Evolutionary conservation across 2,329 filamentous ascomycete genomes (phyloP).

Genomic region (Huntiella abstrusa): DNA sequence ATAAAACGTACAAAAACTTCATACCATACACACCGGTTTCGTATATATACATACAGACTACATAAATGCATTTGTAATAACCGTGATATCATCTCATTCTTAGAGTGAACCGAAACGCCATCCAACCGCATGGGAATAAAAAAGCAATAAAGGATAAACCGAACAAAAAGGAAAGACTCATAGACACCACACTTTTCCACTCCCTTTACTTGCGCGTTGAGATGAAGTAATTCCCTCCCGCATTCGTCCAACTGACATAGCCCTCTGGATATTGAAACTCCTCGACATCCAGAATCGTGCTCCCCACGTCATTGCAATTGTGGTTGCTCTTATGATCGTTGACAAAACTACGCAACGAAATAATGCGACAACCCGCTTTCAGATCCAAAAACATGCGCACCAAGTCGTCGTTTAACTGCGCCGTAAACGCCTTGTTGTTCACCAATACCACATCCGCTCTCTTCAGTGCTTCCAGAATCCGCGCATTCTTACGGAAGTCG

Average conservation of each 20-base stretch:
- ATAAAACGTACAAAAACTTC: too few species aligned
- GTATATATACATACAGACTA: too few species aligned
- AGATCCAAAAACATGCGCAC: slow-evolving; percentile 83
- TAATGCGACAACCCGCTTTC: slow-evolving; percentile 74
- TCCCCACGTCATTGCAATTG: slow-evolving; percentile 61
- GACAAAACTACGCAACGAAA: slow-evolving; percentile 84
- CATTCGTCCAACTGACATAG: slow-evolving; percentile 85
- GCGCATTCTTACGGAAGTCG: slow-evolving; percentile 59
- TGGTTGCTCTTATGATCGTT: slow-evolving; percentile 60
- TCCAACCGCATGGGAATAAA: too few species aligned
- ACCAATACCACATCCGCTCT: slow-evolving; percentile 89
- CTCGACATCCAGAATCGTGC: slow-evolving; percentile 63
- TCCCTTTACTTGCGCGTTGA: slow-evolving; percentile 50
- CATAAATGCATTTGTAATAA: too few species aligned
- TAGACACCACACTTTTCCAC: background rate
- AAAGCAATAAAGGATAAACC: background rate
- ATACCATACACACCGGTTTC: too few species aligned
- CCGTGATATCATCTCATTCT: too few species aligned
- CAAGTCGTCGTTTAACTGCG: slow-evolving; percentile 66
- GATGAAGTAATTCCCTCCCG: slow-evolving; percentile 71
- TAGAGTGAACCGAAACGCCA: too few species aligned
- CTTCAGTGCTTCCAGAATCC: slow-evolving; percentile 54
- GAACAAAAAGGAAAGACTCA: background rate
- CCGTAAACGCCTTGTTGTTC: slow-evolving; percentile 93
- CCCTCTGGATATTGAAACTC: slow-evolving; percentile 39